Conservation (phyloP, 179 eudicot genomes). For the Beta corolliflora region DNA sequence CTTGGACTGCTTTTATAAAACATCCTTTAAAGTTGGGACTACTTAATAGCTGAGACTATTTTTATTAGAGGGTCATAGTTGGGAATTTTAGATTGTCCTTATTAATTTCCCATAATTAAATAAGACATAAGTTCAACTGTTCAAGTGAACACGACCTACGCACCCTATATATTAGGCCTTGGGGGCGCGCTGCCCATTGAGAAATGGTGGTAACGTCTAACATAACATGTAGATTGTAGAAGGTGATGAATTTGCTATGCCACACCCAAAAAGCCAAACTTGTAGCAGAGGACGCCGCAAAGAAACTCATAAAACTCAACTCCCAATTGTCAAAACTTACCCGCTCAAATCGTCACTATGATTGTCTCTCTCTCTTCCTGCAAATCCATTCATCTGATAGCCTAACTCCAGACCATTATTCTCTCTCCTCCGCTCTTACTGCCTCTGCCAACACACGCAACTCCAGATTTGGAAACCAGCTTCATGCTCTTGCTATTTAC, state of each 20-base stretch:
- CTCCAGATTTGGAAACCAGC: slow-evolving; percentile 46
- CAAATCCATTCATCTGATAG: slow-evolving; percentile 53
- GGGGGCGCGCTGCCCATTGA: too few relatives aligned
- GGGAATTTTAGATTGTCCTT: too few relatives aligned
- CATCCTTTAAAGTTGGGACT: too few relatives aligned
- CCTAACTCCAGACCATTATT: slow-evolving; percentile 67
- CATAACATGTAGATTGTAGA: too few relatives aligned
- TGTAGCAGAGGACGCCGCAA: slow-evolving; percentile 15
- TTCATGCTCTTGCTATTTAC: slow-evolving; percentile 48
- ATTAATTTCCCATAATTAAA: too few relatives aligned
- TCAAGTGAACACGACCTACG: too few relatives aligned
- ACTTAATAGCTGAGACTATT: too few relatives aligned
- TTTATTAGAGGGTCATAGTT: too few relatives aligned
- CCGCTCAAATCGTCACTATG: slow-evolving; percentile 39
- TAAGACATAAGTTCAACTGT: too few relatives aligned
- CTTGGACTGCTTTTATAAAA: too few relatives aligned
- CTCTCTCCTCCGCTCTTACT: slow-evolving; percentile 68
- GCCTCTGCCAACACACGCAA: slow-evolving; percentile 48
- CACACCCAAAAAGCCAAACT: slow-evolving; percentile 29
- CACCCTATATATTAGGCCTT: too few relatives aligned
- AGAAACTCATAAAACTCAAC: slow-evolving; percentile 61
- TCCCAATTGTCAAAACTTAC: slow-evolving; percentile 47
- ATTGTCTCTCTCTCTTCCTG: slow-evolving; percentile 54
- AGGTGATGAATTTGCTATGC: slow-evolving; percentile 26
- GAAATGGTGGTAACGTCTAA: too few relatives aligned